Conservation (phyloP, 225 moss, liverwort and hornwort genomes). For the Physcomitrium patens region DNA sequence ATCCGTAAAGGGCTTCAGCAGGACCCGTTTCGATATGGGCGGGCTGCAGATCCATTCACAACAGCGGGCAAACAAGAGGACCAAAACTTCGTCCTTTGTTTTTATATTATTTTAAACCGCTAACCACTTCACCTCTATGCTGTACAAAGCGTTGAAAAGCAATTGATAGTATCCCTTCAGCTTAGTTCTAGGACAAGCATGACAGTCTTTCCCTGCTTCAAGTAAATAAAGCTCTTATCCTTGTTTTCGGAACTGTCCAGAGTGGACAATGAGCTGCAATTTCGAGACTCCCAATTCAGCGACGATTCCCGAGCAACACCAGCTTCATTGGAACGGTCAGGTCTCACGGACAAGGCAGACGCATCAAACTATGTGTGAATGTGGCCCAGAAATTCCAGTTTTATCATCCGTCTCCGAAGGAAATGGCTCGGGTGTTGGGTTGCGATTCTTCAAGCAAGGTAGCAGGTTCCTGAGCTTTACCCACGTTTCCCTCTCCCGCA, state of each 20-base stretch:
- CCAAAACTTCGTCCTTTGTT: no score
- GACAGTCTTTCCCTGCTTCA: background rate
- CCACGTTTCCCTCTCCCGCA: slow-evolving; percentile 36
- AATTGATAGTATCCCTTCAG: no score
- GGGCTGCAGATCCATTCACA: no score
- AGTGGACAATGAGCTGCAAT: background rate
- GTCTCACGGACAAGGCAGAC: background rate
- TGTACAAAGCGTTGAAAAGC: no score
- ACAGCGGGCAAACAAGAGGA: no score
- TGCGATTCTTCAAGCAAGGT: slow-evolving; percentile 24
- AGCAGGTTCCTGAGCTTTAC: slow-evolving; percentile 24
- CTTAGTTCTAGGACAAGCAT: no score
- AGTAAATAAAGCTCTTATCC: background rate
- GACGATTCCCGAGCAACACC: background rate
- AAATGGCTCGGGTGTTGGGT: no score
- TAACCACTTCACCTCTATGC: no score
- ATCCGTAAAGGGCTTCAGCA: no score
- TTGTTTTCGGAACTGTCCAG: background rate
- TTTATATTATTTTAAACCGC: no score
- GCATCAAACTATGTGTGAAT: slow-evolving; percentile 25
- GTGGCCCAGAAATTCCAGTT: slow-evolving; percentile 1
- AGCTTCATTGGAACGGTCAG: background rate
- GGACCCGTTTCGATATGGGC: no score
- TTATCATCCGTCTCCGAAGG: no score
- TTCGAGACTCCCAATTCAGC: background rate